Base-by-base conservation (phyloP, 345 rosid genomes). In the Lagerstroemia speciosa region DNA sequence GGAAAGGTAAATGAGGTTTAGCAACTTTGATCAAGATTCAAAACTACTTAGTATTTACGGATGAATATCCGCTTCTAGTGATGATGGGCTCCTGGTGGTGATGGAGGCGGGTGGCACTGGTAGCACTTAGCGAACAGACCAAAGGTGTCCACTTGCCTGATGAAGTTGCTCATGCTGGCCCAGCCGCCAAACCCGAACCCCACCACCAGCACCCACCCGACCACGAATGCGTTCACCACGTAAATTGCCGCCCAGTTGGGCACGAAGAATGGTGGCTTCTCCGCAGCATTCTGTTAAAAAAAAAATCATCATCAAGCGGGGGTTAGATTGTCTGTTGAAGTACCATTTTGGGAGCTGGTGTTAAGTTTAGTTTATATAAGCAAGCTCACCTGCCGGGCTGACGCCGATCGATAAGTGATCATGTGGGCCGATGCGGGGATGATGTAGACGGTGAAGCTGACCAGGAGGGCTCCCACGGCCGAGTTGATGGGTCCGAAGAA, bases 401-500 rank as follows among this genome's bases (percentile, higher is more conserved):
- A 79, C 71, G 92, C 86, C 5, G 93, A 80, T 69, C 82, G 80
- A 57, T 83, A 90, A 60, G 92, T 88, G 74, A 82, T 72, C 85
- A 90, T 90, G 80, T 90, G 97, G 67, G 97, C 97, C 31, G 84
- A 68, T 45, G 93, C 78, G 58, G 97, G 97, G 78, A 90, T 90
- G 79, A 90, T 80, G 78, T 88, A 90, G 79, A 90, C 97, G 0
- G 97, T 90, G 85, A 90, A 90, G 81, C 87, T 90, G 71, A 90
- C 97, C 67, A 90, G 50, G 34, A 90, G 93, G 58, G 97, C 81
- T 30, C 94, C 94, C 48, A 90, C 97, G 36, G 97, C 88, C 1
- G 97, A 90, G 85, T 88, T 90, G 15, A 90, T 90, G 52, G 97
- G 97, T 15, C 97, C 97, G 9, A 90, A 90, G 85, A 90, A 90